phyloP scores from a whole-genome alignment of 306 rosid species.

The Spatholobus suberectus region DNA sequence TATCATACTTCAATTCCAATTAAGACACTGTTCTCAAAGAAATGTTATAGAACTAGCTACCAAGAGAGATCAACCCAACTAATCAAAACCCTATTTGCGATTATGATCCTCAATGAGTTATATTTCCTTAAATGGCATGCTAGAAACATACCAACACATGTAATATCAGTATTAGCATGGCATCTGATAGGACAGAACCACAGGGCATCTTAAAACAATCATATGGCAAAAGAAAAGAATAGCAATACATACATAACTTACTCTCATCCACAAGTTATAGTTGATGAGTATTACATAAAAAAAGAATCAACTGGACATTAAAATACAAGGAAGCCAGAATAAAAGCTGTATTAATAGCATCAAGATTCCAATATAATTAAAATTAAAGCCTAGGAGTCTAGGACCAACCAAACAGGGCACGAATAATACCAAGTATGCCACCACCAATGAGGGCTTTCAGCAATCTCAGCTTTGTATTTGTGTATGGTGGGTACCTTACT shows the following conservation, averaged over 20 bases:
- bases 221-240: not conserved
- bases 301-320: not conserved
- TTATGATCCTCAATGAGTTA: not conserved
- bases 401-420: constrained; percentile 83
- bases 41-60: not conserved
- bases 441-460: constrained; percentile 84
- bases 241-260: not conserved
- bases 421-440: constrained; percentile 60
- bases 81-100: not conserved
- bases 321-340: constrained; percentile 33
- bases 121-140: not conserved
- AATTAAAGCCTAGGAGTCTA: constrained; percentile 49
- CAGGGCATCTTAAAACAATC: not conserved
- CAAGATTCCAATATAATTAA: constrained; percentile 7
- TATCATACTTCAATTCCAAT: not conserved
- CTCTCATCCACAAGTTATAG: not conserved
- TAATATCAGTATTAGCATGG: too few relatives aligned
- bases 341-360: not conserved
- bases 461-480: constrained; percentile 67
- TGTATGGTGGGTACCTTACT: constrained; percentile 91
- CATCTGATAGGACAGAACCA: too few relatives aligned
- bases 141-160: too few relatives aligned
- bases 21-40: not conserved
- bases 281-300: not conserved
- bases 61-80: not conserved